Percentiles rank a stretch among this genome's conserved stretches.
Evolutionary conservation across 73 alveolate species (phyloP).

Genomic region (Uronychia binucleata): DNA sequence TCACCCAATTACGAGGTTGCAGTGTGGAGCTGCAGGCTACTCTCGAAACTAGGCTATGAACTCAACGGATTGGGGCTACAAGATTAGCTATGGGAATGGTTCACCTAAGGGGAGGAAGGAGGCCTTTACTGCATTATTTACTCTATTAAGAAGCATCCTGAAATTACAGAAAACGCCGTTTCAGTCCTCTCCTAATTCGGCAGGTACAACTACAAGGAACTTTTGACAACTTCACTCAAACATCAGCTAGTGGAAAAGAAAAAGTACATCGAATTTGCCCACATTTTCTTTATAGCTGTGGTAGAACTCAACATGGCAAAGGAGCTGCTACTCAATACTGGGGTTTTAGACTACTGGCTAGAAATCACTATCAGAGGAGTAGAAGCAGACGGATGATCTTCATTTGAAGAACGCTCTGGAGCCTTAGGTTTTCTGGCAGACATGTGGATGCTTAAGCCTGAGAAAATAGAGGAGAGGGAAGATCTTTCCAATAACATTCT

Average conservation of each 20-base stretch:
- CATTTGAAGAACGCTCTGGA: constrained; percentile 31
- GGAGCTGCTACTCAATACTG: constrained; percentile 18
- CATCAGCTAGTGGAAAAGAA: neutral
- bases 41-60: constrained; percentile 67
- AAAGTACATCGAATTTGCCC: constrained; percentile 1
- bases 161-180: neutral
- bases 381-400: constrained; percentile 30
- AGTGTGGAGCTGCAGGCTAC: constrained; percentile 55
- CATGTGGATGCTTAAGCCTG: constrained; percentile 65
- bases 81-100: constrained; percentile 20
- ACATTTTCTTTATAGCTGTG: neutral
- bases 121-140: constrained; percentile 37
- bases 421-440: constrained; percentile 44
- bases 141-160: constrained; percentile 23
- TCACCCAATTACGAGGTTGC: constrained; percentile 65
- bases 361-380: constrained; percentile 26
- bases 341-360: constrained; percentile 41
- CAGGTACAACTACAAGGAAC: constrained; percentile 37
- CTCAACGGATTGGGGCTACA: constrained; percentile 1
- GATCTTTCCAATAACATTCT: constrained; percentile 45
- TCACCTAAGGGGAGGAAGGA: constrained; percentile 23
- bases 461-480: constrained; percentile 49
- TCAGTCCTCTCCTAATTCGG: constrained; percentile 24
- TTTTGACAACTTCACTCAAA: constrained; percentile 27
- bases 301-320: neutral